These are phyloP conservation scores for Narthecium ossifragum DNA, from an alignment of 106 monocot species.

Conservation along the genomic window DNA sequence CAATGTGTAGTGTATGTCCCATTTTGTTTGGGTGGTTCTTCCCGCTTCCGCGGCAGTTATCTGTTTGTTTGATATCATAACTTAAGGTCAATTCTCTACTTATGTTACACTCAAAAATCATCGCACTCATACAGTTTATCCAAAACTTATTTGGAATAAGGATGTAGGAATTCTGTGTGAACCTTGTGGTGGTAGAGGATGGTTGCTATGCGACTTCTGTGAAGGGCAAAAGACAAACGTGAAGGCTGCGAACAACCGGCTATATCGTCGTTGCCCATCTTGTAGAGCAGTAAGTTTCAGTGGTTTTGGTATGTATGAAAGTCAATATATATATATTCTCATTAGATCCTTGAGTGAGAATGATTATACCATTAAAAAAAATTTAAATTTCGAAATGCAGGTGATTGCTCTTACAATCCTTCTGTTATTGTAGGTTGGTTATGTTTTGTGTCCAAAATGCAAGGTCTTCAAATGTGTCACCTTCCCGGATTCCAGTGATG, in stretches of 20 bases:
- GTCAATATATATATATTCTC: background rate
- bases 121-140: too few species aligned
- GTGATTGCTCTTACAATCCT: background rate
- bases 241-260: slow-evolving; percentile 51
- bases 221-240: slow-evolving; percentile 80
- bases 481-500: slow-evolving; percentile 59
- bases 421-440: slow-evolving; percentile 49
- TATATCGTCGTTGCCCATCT: slow-evolving; percentile 83
- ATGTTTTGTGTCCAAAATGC: slow-evolving; percentile 65
- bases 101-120: too few species aligned
- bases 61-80: background rate
- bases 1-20: background rate
- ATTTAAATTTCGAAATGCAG: too few species aligned
- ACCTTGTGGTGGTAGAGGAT: slow-evolving; percentile 63
- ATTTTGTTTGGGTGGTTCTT: background rate
- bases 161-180: slow-evolving; percentile 54
- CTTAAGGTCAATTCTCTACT: background rate
- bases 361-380: too few species aligned
- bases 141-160: slow-evolving; percentile 26
- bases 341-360: background rate
- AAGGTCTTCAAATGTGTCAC: slow-evolving; percentile 91
- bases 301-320: background rate
- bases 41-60: background rate
- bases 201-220: slow-evolving; percentile 87
- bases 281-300: slow-evolving; percentile 69